Percentiles rank a stretch among this genome's conserved stretches.
These are phyloP conservation scores for Penicillium pulvis DNA, from an alignment of 495 filamentous ascomycete genomes.

Conservation along the genomic window DNA sequence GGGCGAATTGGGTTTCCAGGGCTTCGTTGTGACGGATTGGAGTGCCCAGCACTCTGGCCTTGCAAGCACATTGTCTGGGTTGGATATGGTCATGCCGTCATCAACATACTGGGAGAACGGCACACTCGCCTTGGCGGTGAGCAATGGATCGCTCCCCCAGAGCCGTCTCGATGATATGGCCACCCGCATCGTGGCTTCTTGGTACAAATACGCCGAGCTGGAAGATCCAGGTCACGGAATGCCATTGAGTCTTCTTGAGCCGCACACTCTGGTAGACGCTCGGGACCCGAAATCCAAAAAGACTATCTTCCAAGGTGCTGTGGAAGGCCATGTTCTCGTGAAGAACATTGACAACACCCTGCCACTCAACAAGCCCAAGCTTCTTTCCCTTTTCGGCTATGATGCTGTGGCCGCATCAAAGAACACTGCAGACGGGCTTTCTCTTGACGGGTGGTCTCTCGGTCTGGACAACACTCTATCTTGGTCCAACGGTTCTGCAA, in stretches of 20 bases:
- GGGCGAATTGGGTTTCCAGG: slow-evolving; percentile 60
- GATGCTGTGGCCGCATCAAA: slow-evolving; percentile 34
- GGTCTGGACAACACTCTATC: background rate
- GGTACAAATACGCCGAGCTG: background rate
- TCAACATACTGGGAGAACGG: slow-evolving; percentile 44
- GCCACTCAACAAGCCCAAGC: slow-evolving; percentile 58
- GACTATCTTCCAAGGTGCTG: slow-evolving; percentile 55
- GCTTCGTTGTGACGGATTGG: slow-evolving; percentile 61
- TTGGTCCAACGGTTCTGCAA: slow-evolving; percentile 28
- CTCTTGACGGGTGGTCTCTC: background rate
- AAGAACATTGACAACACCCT: slow-evolving; percentile 69
- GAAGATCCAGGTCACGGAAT: slow-evolving; percentile 57
- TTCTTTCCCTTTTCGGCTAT: slow-evolving; percentile 69
- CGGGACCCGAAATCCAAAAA: slow-evolving; percentile 50
- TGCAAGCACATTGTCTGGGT: slow-evolving; percentile 53
- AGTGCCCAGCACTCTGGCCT: slow-evolving; percentile 58
- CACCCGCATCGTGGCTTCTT: slow-evolving; percentile 22
- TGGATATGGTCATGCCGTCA: slow-evolving; percentile 63
- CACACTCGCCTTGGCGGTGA: slow-evolving; percentile 54
- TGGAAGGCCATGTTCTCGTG: slow-evolving; percentile 68
- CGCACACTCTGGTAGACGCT: slow-evolving; percentile 64
- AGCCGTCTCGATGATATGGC: slow-evolving; percentile 59
- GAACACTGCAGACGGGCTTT: background rate
- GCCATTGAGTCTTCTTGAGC: slow-evolving; percentile 63
- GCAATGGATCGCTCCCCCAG: slow-evolving; percentile 47